phyloP scores from a whole-genome alignment of 1,284 basidiomycete genomes.

The Boletellus sp. region DNA sequence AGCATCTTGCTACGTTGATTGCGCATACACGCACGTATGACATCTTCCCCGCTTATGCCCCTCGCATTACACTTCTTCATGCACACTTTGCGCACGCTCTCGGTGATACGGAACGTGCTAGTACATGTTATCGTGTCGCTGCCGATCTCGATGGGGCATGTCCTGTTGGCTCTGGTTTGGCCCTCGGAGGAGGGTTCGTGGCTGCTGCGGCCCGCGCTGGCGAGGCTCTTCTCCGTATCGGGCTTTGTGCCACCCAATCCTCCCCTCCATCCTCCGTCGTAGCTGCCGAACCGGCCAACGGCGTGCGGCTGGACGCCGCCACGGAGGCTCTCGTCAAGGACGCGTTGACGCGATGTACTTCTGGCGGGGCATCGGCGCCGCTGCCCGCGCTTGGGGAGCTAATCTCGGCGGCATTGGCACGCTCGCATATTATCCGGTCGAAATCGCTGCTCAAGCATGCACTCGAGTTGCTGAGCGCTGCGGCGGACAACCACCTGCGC shows the following conservation, averaged over 20 bases:
- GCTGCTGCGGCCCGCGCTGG: slow-evolving; percentile 57
- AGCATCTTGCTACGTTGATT: slow-evolving; percentile 55
- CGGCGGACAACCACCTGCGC: slow-evolving; percentile 69
- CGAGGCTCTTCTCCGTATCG: slow-evolving; percentile 56
- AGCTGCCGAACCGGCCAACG: slow-evolving; percentile 1
- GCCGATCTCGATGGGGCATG: slow-evolving; percentile 39
- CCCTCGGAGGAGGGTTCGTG: slow-evolving; percentile 46
- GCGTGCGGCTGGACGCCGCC: slow-evolving; percentile 15
- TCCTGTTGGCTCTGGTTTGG: slow-evolving; percentile 17
- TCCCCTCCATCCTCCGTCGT: background rate
- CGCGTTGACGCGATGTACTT: slow-evolving; percentile 27
- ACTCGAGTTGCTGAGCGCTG: slow-evolving; percentile 49
- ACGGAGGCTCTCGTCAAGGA: slow-evolving; percentile 23
- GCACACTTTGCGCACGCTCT: slow-evolving; percentile 69
- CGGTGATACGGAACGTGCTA: slow-evolving; percentile 45
- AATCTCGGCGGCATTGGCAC: slow-evolving; percentile 26
- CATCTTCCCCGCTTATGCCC: slow-evolving; percentile 54
- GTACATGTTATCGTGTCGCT: slow-evolving; percentile 60
- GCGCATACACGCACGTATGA: slow-evolving; percentile 56
- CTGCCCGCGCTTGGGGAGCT: slow-evolving; percentile 29
- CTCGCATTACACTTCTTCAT: slow-evolving; percentile 63
- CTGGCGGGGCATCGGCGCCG: slow-evolving; percentile 19
- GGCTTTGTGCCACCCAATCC: slow-evolving; percentile 29
- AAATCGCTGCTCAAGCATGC: slow-evolving; percentile 63
- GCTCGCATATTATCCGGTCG: slow-evolving; percentile 24